phyloP scores from a whole-genome alignment of 371 early-diverging fungal genomes.

The Mucor plumbeus region DNA sequence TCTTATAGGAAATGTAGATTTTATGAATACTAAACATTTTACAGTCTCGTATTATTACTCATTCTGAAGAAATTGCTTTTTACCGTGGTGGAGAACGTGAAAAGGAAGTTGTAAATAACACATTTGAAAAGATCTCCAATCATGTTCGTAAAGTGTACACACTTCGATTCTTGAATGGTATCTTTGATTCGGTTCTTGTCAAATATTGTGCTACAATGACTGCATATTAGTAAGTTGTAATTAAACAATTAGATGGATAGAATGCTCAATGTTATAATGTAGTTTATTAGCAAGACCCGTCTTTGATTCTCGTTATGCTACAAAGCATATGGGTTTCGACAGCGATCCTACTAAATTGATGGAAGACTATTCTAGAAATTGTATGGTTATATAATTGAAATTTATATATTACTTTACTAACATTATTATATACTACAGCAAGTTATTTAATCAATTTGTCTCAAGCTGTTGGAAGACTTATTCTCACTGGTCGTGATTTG shows the following conservation, averaged over 20 bases:
- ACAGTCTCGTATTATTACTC: conserved; percentile 81
- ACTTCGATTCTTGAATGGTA: conserved; percentile 79
- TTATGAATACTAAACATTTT: neutral
- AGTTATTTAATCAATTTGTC: conserved; percentile 86
- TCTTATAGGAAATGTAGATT: neutral
- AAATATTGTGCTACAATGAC: conserved; percentile 90
- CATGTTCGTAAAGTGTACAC: conserved; percentile 84
- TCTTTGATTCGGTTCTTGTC: conserved; percentile 84
- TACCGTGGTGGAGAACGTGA: conserved; percentile 82
- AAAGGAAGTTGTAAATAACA: conserved; percentile 69
- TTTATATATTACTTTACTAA: neutral
- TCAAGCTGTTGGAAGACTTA: conserved; percentile 85
- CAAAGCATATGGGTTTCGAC: conserved; percentile 62
- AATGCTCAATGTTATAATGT: neutral
- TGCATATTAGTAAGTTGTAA: conserved; percentile 73
- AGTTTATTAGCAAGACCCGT: conserved; percentile 82
- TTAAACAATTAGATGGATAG: too few species aligned
- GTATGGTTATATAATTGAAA: conserved; percentile 35
- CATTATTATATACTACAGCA: conserved; percentile 43
- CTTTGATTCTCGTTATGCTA: conserved; percentile 69
- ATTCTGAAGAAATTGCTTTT: conserved; percentile 90
- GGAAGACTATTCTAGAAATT: conserved; percentile 87
- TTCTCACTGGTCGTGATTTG: conserved; percentile 81
- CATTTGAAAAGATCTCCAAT: conserved; percentile 74
- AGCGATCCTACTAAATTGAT: conserved; percentile 82